Evolutionary conservation across 805 yeast species (phyloP).

Genomic region (Candida schatavii): DNA sequence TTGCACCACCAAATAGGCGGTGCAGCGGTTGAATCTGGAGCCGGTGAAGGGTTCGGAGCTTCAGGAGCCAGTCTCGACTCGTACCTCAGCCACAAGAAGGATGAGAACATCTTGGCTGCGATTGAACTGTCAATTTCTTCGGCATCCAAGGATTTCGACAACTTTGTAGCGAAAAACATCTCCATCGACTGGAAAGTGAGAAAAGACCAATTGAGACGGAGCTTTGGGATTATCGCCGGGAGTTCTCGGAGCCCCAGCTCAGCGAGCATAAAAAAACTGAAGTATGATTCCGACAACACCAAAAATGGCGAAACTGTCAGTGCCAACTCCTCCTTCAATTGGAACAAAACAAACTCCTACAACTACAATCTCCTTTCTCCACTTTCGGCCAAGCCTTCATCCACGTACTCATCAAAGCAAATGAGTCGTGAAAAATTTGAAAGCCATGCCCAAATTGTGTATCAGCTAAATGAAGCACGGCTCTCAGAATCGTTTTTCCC

Average conservation of each 20-base stretch:
- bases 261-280: constrained; percentile 5
- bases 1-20: background rate
- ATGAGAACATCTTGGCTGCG: constrained; percentile 76
- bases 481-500: constrained; percentile 52
- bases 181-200: constrained; percentile 82
- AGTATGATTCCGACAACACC: constrained; percentile 8
- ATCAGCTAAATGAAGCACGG: constrained; percentile 68
- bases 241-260: constrained; percentile 10
- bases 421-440: constrained; percentile 60
- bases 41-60: background rate
- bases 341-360: constrained; percentile 7
- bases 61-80: constrained; percentile 46
- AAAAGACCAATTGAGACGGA: constrained; percentile 68
- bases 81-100: constrained; percentile 67
- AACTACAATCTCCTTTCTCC: constrained; percentile 4
- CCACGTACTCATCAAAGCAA: constrained; percentile 24
- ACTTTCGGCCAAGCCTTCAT: background rate
- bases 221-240: constrained; percentile 52
- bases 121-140: constrained; percentile 74
- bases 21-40: too few relatives aligned
- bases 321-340: background rate
- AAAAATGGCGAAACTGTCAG: background rate
- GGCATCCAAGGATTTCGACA: constrained; percentile 82
- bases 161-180: constrained; percentile 66
- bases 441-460: constrained; percentile 67